Base-by-base conservation (phyloP, 2,329 filamentous ascomycete genomes). In the Colletotrichum scovillei region DNA sequence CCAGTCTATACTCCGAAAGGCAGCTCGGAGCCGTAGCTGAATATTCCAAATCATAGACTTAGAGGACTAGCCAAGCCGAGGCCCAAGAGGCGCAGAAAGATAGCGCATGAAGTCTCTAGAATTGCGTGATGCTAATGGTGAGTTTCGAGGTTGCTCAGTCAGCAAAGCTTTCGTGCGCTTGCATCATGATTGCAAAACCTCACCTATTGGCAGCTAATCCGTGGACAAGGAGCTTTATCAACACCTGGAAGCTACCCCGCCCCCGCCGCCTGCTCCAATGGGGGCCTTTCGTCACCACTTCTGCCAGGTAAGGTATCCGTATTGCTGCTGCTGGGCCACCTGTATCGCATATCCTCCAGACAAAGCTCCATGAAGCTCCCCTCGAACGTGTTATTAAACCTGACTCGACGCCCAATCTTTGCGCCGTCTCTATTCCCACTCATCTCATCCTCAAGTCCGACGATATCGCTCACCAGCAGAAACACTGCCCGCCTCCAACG, bases 311-410 rank as follows among this genome's bases (percentile, higher is more conserved):
- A 42, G 14, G 38, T 42, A 42, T 3, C 14, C 2, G 16, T 35
- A 49, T n/a, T 55, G 67, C n/a, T 26, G 55, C 64, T 30, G 60
- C 53, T 69, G n/a, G 22, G 9, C 26, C n/a, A 63, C 57, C 26
- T 28, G 32, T 16, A 26, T 22, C 59, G n/a, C n/a, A 11, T 16
- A 28, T 32, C 26, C 14, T 8, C 42, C 7, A 32, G 16, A 67
- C 12, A 67, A 67, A 63, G 62, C 63, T 72, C 52, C 30, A 74
- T 72, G 72, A 74, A 72, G 72, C 68, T 72, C 63, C 52, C 58
- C 9, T 58, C 57, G 63, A 63, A 55, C 30, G 49, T 55, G 38
- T 38, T 67, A 63, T 67, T 72, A 74, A 74, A 68, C 26, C 57
- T 72, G 30, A 53, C 52, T 46, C 56, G 71, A 46, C 42, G 73